phyloP scores from a whole-genome alignment of 805 yeast species.

The Metschnikowia chrysomelidarum region DNA sequence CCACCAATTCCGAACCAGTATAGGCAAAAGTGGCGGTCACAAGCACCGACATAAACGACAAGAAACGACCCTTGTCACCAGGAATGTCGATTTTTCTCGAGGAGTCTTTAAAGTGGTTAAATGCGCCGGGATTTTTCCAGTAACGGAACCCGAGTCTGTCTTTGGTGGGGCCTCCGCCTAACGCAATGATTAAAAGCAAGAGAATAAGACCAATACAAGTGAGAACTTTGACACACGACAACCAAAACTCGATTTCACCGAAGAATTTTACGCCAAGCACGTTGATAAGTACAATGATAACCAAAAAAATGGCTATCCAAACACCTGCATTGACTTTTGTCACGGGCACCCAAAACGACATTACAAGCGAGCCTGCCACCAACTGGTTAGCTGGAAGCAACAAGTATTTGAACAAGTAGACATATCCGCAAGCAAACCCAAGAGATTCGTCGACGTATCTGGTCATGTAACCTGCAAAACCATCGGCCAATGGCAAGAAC shows the following conservation, averaged over 20 bases:
- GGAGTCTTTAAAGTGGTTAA: conserved; percentile 44
- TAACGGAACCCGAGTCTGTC: conserved; percentile 72
- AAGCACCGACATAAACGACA: conserved; percentile 59
- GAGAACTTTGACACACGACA: conserved; percentile 61
- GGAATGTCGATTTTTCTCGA: conserved; percentile 32
- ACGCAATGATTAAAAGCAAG: conserved; percentile 58
- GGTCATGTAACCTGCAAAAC: conserved; percentile 63
- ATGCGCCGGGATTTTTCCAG: conserved; percentile 72
- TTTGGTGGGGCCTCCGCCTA: conserved; percentile 77
- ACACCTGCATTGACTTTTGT: conserved; percentile 53
- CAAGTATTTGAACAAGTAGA: conserved; percentile 53
- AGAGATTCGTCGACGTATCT: conserved; percentile 64
- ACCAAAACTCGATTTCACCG: conserved; percentile 50
- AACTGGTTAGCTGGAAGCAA: conserved; percentile 62
- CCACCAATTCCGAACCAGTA: conserved; percentile 68
- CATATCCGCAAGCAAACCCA: conserved; percentile 69
- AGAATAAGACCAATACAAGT: conserved; percentile 68
- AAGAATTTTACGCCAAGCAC: conserved; percentile 50
- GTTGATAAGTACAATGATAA: conserved; percentile 41
- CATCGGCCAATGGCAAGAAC: conserved; percentile 62
- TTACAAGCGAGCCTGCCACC: conserved; percentile 56
- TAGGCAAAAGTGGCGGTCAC: conserved; percentile 69
- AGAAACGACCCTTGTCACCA: conserved; percentile 54
- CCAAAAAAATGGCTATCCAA: conserved; percentile 38
- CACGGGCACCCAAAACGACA: conserved; percentile 51